These are phyloP conservation scores for Knufia fluminis DNA, from an alignment of 2,329 filamentous ascomycete genomes.

Conservation along the genomic window DNA sequence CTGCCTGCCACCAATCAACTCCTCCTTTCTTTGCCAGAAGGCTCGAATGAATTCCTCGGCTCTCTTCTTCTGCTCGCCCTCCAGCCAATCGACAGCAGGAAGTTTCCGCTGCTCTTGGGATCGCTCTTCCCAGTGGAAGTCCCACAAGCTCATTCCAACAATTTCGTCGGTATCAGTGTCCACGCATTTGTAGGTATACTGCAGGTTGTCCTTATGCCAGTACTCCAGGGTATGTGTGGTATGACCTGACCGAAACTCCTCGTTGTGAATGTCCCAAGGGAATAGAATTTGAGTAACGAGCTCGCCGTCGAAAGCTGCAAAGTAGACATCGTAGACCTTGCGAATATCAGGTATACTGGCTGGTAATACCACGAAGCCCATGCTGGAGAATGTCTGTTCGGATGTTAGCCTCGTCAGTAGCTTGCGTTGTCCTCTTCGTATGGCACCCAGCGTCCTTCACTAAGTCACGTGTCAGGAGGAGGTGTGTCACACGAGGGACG, in stretches of 20 bases:
- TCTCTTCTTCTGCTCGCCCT: constrained; percentile 36
- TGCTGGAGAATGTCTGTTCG: constrained; percentile 15
- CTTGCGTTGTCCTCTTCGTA: too few species aligned
- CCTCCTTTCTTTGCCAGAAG: constrained; percentile 36
- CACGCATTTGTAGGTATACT: constrained; percentile 43
- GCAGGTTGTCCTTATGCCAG: constrained; percentile 29
- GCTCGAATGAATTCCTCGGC: constrained; percentile 37
- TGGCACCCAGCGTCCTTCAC: too few species aligned
- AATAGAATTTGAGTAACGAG: constrained; percentile 34
- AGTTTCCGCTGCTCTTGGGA: constrained; percentile 36
- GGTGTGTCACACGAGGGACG: too few species aligned
- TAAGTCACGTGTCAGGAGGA: too few species aligned
- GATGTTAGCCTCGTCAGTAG: too few species aligned
- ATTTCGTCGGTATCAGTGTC: constrained; percentile 37
- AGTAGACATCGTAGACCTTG: constrained; percentile 40
- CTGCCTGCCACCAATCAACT: constrained; percentile 31
- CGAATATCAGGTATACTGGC: constrained; percentile 40
- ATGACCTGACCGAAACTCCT: constrained; percentile 36
- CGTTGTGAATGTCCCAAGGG: constrained; percentile 28
- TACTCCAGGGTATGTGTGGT: constrained; percentile 34
- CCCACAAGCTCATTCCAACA: constrained; percentile 41
- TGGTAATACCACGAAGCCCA: constrained; percentile 37
- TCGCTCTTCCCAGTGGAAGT: constrained; percentile 33
- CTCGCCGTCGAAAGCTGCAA: constrained; percentile 36
- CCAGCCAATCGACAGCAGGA: constrained; percentile 39